phyloP scores from a whole-genome alignment of 2,329 filamentous ascomycete species.

The Tolypocladium album region DNA sequence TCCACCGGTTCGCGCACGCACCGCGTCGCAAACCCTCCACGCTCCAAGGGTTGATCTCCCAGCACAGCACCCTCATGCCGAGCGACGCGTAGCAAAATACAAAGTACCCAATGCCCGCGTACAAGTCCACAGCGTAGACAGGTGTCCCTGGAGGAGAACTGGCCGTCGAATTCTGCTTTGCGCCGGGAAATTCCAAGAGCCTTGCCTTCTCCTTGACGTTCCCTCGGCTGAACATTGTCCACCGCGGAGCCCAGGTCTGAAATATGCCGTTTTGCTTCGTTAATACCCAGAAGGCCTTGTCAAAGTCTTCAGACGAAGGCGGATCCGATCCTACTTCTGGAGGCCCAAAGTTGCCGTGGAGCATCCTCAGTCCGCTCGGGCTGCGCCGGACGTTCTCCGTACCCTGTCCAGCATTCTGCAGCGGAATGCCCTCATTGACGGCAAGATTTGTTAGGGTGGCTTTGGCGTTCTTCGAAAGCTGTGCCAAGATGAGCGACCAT shows the following conservation, averaged over 20 bases:
- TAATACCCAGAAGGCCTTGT: constrained; percentile 64
- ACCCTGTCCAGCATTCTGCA: constrained; percentile 19
- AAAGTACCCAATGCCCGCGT: constrained; percentile 92
- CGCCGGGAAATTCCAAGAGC: constrained; percentile 41
- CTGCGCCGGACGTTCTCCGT: constrained; percentile 62
- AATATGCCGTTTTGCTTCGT: constrained; percentile 68
- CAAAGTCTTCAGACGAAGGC: constrained; percentile 43
- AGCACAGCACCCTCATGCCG: constrained; percentile 68
- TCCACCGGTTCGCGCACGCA: constrained; percentile 58
- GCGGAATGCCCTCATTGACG: constrained; percentile 51
- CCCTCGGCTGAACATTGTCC: constrained; percentile 90
- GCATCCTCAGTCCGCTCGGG: constrained; percentile 56
- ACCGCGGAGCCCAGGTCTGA: constrained; percentile 79
- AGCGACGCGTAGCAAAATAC: constrained; percentile 69
- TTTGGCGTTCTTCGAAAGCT: constrained; percentile 31
- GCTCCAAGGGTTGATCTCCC: constrained; percentile 85
- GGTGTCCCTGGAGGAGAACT: constrained; percentile 9
- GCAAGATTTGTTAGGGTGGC: constrained; percentile 44
- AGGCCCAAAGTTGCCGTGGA: constrained; percentile 68
- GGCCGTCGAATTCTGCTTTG: too few species aligned
- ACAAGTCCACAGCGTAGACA: constrained; percentile 63
- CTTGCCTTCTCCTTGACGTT: constrained; percentile 85
- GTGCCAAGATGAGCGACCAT: constrained; percentile 37
- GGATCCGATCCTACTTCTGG: constrained; percentile 9
- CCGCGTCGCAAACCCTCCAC: constrained; percentile 74